phyloP scores from a whole-genome alignment of 345 rosid genomes.

The Camelina hispida region DNA sequence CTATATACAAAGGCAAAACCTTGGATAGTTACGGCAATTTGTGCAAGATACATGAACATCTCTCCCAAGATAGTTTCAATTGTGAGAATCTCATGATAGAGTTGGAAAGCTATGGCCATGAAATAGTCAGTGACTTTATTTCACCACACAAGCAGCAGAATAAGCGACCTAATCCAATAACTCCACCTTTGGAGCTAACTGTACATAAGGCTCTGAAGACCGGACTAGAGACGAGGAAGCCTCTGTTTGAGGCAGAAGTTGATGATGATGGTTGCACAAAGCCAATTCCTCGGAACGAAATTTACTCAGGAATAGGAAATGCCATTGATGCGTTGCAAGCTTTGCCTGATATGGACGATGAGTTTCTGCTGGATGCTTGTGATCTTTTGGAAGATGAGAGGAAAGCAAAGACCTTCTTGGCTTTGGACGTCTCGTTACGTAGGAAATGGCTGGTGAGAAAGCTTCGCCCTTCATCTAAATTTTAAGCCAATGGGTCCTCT shows the following conservation, averaged over 20 bases:
- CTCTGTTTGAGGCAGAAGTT: conserved; percentile 39
- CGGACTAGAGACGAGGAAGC: conserved; percentile 45
- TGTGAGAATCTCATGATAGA: conserved; percentile 42
- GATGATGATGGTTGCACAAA: conserved; percentile 28
- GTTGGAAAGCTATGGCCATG: conserved; percentile 40
- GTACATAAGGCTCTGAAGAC: conserved; percentile 54
- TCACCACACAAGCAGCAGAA: conserved; percentile 46
- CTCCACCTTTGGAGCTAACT: conserved; percentile 25
- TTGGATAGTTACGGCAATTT: conserved; percentile 52
- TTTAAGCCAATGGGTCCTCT: conserved; percentile 13
- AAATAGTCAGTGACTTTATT: conserved; percentile 39
- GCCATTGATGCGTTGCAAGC: conserved; percentile 71
- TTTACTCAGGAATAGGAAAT: conserved; percentile 46
- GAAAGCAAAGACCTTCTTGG: conserved; percentile 81
- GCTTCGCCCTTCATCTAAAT: conserved; percentile 51
- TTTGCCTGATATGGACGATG: conserved; percentile 69
- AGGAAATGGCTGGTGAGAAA: conserved; percentile 83
- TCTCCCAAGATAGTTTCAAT: conserved; percentile 39
- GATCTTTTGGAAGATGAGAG: conserved; percentile 84
- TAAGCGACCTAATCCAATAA: conserved; percentile 45
- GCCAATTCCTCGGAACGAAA: conserved; percentile 33
- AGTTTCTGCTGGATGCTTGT: conserved; percentile 77
- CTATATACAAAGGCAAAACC: conserved; percentile 55
- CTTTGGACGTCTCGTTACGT: conserved; percentile 59
- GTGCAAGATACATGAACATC: conserved; percentile 57